Evolutionary conservation across 2,329 filamentous ascomycete genomes (phyloP), one percentile per base, ranked within the genome.

Genomic region (Penicillium sp.): DNA sequence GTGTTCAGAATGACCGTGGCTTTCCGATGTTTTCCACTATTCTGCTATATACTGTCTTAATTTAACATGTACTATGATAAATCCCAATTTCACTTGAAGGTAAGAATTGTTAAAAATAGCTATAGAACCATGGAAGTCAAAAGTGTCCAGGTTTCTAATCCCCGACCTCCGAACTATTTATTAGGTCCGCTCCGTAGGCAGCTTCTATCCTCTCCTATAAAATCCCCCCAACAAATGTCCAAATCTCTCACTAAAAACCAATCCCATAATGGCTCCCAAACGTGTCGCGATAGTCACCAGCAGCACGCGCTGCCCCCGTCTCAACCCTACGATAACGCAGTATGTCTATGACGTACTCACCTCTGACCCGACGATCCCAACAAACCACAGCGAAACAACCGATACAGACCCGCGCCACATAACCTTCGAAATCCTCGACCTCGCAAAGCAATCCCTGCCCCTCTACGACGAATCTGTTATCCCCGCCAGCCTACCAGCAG

Each of bases 391-490:
- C 17, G 10, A 11, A 31, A 36, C 58, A 47, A 36, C 22, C 28
- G 61, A 62, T 42, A 61, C 59, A 59, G 51, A 61, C 26, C 53
- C 64, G 3, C 50, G 62, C 42, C 60, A 62, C 37, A 50, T 66
- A 25, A 62, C 53, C 1, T 52, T 75, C 36, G 55, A 64, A 19
- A 61, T 72, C 8, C 59, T 75, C 57, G 72, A 74, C 36, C 61
- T 75, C 12, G 56, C 63, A 8, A 61, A 66, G 1, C 66, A 69
- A 56, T 58, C 66, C 1, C 68, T 77, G 0, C 74, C 74, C 7
- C 57, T 75, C 19, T 78, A 72, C 62, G 64, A 77, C 51, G 73
- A 77, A 56, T 57, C 71, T 3, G 67, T 64, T 14, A 73, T 77
- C 31, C 76, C 75, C 1, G 69, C 73, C 14, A 60, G 58, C 9